phyloP scores from a whole-genome alignment of 2,329 filamentous ascomycete genomes.

The Phialophora verrucosa region DNA sequence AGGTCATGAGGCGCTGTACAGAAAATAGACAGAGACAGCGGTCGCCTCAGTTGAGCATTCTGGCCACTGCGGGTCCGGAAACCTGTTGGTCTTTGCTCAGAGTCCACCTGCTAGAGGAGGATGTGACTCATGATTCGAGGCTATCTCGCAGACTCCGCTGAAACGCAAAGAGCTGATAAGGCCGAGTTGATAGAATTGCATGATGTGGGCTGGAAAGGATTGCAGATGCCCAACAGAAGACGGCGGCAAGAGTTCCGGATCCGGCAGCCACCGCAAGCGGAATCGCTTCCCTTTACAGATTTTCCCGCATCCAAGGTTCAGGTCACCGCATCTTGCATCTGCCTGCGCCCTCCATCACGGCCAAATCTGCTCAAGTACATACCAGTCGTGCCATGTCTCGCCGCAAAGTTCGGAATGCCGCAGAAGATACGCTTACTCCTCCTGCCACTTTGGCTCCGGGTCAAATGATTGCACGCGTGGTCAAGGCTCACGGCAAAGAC shows the following conservation, averaged over 20 bases:
- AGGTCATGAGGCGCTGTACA: not conserved
- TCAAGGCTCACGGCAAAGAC: constrained; percentile 86
- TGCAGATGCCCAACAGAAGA: not conserved
- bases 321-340: constrained; percentile 7
- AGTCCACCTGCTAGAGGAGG: not conserved
- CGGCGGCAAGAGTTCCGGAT: not conserved
- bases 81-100: not conserved
- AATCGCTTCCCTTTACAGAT: not conserved
- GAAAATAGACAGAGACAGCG: not conserved
- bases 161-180: not conserved
- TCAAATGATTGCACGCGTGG: constrained; percentile 74
- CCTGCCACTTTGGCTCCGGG: constrained; percentile 59
- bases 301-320: not conserved
- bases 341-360: not conserved
- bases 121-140: not conserved
- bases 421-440: constrained; percentile 70
- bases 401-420: constrained; percentile 76
- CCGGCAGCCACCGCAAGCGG: not conserved
- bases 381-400: constrained; percentile 58
- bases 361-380: constrained; percentile 10
- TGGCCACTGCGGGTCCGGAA: not conserved
- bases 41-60: not conserved
- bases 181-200: not conserved
- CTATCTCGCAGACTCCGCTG: not conserved
- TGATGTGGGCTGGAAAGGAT: not conserved